phyloP scores from a whole-genome alignment of 305 asterid species.

The Fraxinus ornus region DNA sequence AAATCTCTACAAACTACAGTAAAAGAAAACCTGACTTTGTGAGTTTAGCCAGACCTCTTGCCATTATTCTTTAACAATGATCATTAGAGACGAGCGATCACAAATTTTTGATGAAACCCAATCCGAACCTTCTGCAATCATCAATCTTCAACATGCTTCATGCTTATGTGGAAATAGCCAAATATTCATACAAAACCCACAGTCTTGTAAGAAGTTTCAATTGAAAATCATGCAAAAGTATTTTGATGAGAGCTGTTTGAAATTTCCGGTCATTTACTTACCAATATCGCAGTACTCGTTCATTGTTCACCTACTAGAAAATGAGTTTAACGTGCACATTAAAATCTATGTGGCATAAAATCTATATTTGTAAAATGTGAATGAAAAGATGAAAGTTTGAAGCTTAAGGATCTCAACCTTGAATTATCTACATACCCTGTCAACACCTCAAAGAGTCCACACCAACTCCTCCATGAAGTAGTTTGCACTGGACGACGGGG shows the following conservation, averaged over 20 bases:
- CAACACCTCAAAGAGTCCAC: neutral
- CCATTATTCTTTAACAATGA: too few relatives aligned
- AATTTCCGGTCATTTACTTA: neutral
- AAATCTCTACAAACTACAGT: too few relatives aligned
- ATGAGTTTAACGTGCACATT: neutral
- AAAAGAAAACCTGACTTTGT: too few relatives aligned
- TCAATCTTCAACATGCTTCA: neutral
- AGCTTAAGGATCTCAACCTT: neutral
- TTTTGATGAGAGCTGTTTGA: neutral
- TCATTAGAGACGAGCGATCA: too few relatives aligned
- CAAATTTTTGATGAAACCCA: neutral
- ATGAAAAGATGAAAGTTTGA: neutral
- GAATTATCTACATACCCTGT: neutral
- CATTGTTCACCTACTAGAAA: neutral
- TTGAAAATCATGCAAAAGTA: neutral
- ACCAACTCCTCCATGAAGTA: neutral
- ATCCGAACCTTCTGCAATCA: neutral
- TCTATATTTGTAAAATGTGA: neutral
- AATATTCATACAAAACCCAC: neutral
- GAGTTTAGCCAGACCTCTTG: too few relatives aligned
- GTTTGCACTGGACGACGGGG: neutral
- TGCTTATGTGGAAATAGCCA: neutral
- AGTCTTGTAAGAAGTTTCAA: neutral
- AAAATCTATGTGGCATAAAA: neutral
- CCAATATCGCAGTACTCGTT: neutral